phyloP scores from a whole-genome alignment of 306 rosid genomes.

The Rosa persica region DNA sequence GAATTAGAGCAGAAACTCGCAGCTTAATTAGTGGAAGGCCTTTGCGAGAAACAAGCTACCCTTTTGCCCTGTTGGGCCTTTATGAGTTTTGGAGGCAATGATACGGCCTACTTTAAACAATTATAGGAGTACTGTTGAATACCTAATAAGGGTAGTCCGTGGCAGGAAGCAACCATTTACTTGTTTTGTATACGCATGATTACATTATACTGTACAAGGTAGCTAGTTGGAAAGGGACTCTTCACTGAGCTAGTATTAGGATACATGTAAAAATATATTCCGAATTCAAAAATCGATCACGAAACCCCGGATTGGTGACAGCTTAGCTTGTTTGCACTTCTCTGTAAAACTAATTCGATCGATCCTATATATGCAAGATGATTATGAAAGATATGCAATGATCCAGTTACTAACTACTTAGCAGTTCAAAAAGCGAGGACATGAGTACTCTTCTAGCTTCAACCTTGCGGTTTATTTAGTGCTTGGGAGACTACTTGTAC shows the following conservation, averaged over 20 bases:
- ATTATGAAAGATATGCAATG: not conserved
- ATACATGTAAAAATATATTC: not conserved
- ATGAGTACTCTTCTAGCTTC: not conserved
- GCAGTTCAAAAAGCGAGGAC: not conserved
- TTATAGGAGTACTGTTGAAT: not conserved
- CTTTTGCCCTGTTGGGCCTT: not conserved
- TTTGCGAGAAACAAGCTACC: not conserved
- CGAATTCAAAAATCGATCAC: not conserved
- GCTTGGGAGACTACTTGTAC: not conserved
- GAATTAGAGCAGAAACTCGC: not conserved
- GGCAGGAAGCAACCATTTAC: slow-evolving; percentile 6
- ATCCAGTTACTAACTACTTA: not conserved
- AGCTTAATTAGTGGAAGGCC: not conserved
- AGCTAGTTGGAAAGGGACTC: slow-evolving; percentile 5
- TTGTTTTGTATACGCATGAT: not conserved
- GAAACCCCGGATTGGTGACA: not conserved
- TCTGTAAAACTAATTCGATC: not conserved
- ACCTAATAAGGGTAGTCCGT: not conserved
- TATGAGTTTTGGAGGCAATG: not conserved
- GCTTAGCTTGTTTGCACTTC: not conserved
- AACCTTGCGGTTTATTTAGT: not conserved
- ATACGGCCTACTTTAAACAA: not conserved
- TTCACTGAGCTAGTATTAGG: slow-evolving; percentile 1
- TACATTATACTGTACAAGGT: not conserved
- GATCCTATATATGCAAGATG: not conserved